Evolutionary conservation across 2,329 filamentous ascomycete genomes (phyloP), one percentile per base, ranked within the genome.

Genomic region (Cadophora sp.): DNA sequence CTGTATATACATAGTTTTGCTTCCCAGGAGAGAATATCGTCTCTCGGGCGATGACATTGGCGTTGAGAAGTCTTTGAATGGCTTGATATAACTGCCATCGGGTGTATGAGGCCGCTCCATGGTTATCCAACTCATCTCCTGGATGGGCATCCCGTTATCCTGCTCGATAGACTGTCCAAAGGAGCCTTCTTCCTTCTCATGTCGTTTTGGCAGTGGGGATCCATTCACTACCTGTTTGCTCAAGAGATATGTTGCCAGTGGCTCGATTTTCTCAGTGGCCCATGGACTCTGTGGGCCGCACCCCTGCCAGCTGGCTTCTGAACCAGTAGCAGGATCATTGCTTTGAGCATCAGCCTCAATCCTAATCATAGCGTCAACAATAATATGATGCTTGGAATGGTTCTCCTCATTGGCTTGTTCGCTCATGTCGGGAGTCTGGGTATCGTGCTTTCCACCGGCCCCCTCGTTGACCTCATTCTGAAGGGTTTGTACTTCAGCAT

Each of bases 271-370:
- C 55, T 73, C 70, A 55, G 60, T 41, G 27, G 67, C 67, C 76
- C 74, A 77, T 14, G 74, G 77, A 60, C 74, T 76, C 71, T 76
- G 76, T 45, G 53, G 70, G 11, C 47, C 68, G 59, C 63, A 59
- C n/a, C 61, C 56, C 62, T 65, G 39, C 66, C 66, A 68, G 30
- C 68, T 70, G 24, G 55, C 30, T 50, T 68, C 64, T 16, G 56
- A 64, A 16, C 62, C n/a, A 45, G 39, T 24, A 20, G 39, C 50
- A 51, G 36, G 36, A 22, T 41, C 55, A 58, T 43, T 39, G 8
- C 55, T 22, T 9, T 58, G n/a, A 6, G 22, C n/a, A 24, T 43
- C 20, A 41, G 9, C 24, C 24, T 11, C 18, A 43, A 39, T 6
- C 36, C 9, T 20, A 43, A 11, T 6, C 11, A 39, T 20, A 8